Base-by-base conservation (phyloP, 108 stramenopile species). In the Fragilaria radians region DNA sequence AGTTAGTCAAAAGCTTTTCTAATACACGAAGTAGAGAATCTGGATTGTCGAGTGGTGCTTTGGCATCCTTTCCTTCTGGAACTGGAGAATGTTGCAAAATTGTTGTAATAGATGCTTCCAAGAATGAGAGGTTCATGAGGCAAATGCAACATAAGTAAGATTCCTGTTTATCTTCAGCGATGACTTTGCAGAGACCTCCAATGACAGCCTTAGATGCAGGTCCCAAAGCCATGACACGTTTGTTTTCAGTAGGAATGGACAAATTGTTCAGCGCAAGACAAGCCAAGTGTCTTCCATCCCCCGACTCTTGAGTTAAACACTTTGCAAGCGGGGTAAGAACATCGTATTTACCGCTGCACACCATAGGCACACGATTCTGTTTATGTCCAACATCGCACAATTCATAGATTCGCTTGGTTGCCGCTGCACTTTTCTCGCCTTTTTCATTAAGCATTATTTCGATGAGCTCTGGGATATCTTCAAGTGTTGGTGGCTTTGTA, bases 61-160 rank as follows among this genome's bases (percentile, higher is more conserved):
- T 48, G 23, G 79, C 71, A 30, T 73, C 68, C 52, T 78, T 71
- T 46, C 83, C 87, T 21, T 80, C 83, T n/a, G 76, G 33, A 19
- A 72, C 68, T 7, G 87, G 91, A 36, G 85, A 87, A 61, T 89
- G 85, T 59, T 88, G 87, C 48, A 90, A 74, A 59, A 94, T 89
- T 57, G 84, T 78, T 18, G 83, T 88, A 53, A 91, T 89, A 68
- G 84, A 83, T 23, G 87, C 88, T 70, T 89, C 93, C 30, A 94
- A 76, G 84, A 94, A 94, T 24, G 89, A 89, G 36, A 94, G 83
- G 65, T 94, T 94, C 89, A 94, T 91, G 63, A 94, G 76, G 54
- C 89, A 91, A 71, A 94, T 91, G 86, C 89, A 94, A 78, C 89
- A 90, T 34, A 94, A 70, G 76, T 94, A 94, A 9, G 89, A 88